Conservation (phyloP, 805 yeast species). For the Kuraishia borneana region DNA sequence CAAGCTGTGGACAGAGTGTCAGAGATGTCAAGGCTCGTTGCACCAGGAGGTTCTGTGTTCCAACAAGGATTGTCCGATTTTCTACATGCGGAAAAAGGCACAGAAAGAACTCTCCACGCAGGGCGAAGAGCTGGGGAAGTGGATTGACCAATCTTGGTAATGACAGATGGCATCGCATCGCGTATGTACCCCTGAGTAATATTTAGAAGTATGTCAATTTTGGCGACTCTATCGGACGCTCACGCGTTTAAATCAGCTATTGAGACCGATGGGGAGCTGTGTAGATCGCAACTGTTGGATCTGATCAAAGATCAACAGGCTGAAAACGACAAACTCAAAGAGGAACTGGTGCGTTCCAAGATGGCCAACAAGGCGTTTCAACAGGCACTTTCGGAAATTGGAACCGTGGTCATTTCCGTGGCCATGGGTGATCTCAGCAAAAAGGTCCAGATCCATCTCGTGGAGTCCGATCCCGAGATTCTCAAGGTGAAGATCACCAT, state of each 20-base stretch:
- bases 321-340: not conserved
- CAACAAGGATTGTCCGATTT: slow-evolving; percentile 93
- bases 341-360: slow-evolving; percentile 5
- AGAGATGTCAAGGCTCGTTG: slow-evolving; percentile 90
- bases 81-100: slow-evolving; percentile 88
- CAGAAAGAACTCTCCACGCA: slow-evolving; percentile 60
- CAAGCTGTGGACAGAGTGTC: slow-evolving; percentile 95
- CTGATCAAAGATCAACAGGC: not conserved
- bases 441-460: slow-evolving; percentile 63
- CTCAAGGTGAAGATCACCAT: slow-evolving; percentile 70
- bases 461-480: slow-evolving; percentile 70
- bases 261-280: too few species aligned
- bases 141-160: slow-evolving; percentile 52
- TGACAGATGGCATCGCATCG: too few species aligned
- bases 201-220: too few species aligned
- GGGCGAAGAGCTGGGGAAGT: slow-evolving; percentile 46
- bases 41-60: slow-evolving; percentile 95
- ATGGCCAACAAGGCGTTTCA: slow-evolving; percentile 60
- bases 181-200: too few species aligned
- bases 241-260: too few species aligned
- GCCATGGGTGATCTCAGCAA: slow-evolving; percentile 83
- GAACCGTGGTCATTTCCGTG: slow-evolving; percentile 78
- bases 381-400: slow-evolving; percentile 66
- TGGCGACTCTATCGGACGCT: too few species aligned
- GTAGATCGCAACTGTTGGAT: not conserved